These are phyloP conservation scores for Musa balbisiana DNA, from an alignment of 202 grass and related monocot genomes.

Conservation along the genomic window DNA sequence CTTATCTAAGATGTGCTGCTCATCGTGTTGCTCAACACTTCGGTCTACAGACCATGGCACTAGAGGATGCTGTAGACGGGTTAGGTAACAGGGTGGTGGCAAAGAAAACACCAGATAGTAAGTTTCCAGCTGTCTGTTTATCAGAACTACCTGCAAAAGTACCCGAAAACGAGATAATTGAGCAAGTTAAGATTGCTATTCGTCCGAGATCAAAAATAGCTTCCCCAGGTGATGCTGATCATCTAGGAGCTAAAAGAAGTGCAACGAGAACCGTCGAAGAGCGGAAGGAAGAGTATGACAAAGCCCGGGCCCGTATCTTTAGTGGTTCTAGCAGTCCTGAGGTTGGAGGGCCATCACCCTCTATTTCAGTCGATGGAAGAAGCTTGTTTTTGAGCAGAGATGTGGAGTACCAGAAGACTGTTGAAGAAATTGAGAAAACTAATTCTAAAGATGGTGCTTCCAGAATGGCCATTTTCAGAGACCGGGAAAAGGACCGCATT, in stretches of 20 bases:
- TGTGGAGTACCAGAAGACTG: not conserved
- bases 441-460: constrained; percentile 1
- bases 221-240: not conserved
- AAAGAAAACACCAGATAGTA: constrained; percentile 19
- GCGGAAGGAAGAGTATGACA: constrained; percentile 26
- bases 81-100: constrained; percentile 21
- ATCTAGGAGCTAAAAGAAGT: constrained; percentile 8
- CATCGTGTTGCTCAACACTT: constrained; percentile 28
- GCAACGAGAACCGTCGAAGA: constrained; percentile 5
- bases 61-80: constrained; percentile 14
- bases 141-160: constrained; percentile 12
- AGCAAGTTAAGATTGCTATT: constrained; percentile 24
- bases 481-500: constrained; percentile 24
- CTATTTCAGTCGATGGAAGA: not conserved
- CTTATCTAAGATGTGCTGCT: constrained; percentile 19
- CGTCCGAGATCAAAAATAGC: constrained; percentile 12
- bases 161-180: constrained; percentile 6
- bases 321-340: constrained; percentile 6
- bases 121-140: constrained; percentile 19
- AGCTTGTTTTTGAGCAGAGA: not conserved
- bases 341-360: not conserved
- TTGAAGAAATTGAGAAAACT: constrained; percentile 9
- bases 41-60: constrained; percentile 19
- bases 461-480: constrained; percentile 24
- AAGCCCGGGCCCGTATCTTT: constrained; percentile 24